phyloP scores from a whole-genome alignment of 305 asterid genomes.

The Fraxinus albicans region DNA sequence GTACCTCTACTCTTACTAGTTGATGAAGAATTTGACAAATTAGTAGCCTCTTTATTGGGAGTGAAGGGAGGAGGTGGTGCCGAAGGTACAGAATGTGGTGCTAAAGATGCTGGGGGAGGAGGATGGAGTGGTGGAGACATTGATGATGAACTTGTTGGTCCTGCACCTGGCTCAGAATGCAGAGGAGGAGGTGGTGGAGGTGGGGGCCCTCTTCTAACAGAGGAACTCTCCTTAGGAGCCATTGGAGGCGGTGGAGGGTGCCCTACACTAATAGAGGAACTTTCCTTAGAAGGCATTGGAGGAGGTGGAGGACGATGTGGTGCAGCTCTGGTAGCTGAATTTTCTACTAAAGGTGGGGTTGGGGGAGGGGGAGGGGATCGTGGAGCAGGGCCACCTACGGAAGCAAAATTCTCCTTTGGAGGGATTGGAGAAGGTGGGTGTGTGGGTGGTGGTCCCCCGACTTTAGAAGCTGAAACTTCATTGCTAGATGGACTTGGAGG shows the following conservation, averaged over 20 bases:
- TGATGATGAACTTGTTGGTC: conserved; percentile 20
- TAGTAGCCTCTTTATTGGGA: conserved; percentile 35
- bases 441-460: conserved; percentile 34
- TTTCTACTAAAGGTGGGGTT: conserved; percentile 29
- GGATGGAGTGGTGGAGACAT: conserved; percentile 50
- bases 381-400: not conserved
- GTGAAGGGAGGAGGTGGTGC: conserved; percentile 71
- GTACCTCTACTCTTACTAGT: conserved; percentile 16
- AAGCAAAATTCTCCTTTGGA: conserved; percentile 22
- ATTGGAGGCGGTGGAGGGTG: conserved; percentile 34
- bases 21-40: conserved; percentile 27
- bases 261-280: conserved; percentile 31
- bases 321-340: conserved; percentile 21
- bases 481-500: conserved; percentile 18
- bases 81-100: conserved; percentile 38
- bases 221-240: conserved; percentile 34
- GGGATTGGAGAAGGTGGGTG: conserved; percentile 33
- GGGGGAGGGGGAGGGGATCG: conserved; percentile 31
- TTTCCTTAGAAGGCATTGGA: conserved; percentile 27
- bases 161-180: conserved; percentile 18
- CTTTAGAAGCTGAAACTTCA: conserved; percentile 29
- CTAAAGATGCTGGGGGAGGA: conserved; percentile 32
- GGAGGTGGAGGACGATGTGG: conserved; percentile 41
- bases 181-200: conserved; percentile 38
- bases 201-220: conserved; percentile 27